Evolutionary conservation across 139 green algal genomes (phyloP).

Genomic region (Coelastrella sp.): DNA sequence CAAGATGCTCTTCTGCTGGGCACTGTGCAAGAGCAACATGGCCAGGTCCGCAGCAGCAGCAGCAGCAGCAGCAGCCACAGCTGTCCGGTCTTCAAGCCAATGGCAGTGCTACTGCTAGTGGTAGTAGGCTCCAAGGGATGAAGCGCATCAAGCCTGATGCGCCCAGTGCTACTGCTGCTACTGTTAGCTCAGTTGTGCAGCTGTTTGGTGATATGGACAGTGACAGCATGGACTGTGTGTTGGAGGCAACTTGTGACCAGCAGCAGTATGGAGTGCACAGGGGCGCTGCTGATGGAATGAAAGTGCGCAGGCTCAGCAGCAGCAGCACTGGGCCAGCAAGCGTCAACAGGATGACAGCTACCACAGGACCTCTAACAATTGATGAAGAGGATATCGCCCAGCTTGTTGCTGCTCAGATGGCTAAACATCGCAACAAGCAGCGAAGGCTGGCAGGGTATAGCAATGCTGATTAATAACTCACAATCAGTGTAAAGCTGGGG

Average conservation of each 20-base stretch:
- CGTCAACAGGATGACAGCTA: neutral
- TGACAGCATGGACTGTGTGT: constrained; percentile 12
- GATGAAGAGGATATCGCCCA: constrained; percentile 26
- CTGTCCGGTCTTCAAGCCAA: no score
- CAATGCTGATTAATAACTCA: no score
- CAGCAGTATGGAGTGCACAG: neutral
- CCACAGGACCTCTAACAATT: neutral
- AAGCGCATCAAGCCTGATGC: neutral
- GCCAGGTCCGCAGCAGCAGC: neutral
- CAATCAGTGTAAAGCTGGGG: no score
- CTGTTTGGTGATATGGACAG: constrained; percentile 41
- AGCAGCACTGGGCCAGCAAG: neutral
- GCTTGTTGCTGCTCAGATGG: constrained; percentile 27
- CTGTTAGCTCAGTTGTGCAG: neutral
- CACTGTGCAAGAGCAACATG: neutral
- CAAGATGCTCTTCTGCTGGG: neutral
- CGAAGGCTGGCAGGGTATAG: neutral
- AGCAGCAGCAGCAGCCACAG: neutral
- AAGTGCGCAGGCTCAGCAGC: neutral
- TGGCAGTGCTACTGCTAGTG: neutral
- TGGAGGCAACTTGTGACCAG: neutral
- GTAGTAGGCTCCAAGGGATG: neutral
- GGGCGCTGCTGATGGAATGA: neutral
- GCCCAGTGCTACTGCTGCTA: constrained; percentile 5
- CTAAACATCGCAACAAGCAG: constrained; percentile 20